phyloP scores from a whole-genome alignment of 2,329 filamentous ascomycete species.

The Aureobasidium sp. region DNA sequence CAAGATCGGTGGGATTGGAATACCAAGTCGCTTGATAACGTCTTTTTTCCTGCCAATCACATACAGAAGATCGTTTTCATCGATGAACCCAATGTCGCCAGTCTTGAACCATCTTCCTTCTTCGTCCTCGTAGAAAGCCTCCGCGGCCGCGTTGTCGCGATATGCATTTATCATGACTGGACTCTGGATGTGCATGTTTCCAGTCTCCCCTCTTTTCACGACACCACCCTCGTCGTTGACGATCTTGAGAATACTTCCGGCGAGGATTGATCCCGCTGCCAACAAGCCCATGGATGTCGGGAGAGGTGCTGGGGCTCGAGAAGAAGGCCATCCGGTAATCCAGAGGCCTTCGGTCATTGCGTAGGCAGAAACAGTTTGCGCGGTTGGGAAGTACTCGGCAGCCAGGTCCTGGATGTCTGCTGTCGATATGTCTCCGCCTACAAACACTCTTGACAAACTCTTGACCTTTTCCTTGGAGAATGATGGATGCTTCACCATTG shows the following conservation, averaged over 20 bases:
- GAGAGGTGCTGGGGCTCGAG: not conserved
- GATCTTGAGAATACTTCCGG: not conserved
- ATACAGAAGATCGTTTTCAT: not conserved
- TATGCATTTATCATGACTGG: not conserved
- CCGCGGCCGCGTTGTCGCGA: not conserved
- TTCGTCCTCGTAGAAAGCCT: not conserved
- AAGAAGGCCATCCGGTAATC: not conserved
- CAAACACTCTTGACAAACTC: not conserved
- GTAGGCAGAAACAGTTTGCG: not conserved
- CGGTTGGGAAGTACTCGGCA: not conserved
- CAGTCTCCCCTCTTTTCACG: not conserved
- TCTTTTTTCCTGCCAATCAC: slow-evolving; percentile 1
- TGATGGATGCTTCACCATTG: not conserved
- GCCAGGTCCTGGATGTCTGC: not conserved
- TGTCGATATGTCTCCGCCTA: not conserved
- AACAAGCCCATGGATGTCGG: not conserved
- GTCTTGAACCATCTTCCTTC: slow-evolving; percentile 2
- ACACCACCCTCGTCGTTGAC: not conserved
- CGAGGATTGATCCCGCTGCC: not conserved
- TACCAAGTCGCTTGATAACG: not conserved
- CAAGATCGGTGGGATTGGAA: not conserved
- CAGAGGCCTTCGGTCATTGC: slow-evolving; percentile 1
- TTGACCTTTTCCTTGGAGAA: not conserved
- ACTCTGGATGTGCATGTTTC: not conserved
- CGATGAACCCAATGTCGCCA: not conserved